Base-by-base conservation (phyloP, 108 stramenopile species). In the Nitzschia inconspicua region DNA sequence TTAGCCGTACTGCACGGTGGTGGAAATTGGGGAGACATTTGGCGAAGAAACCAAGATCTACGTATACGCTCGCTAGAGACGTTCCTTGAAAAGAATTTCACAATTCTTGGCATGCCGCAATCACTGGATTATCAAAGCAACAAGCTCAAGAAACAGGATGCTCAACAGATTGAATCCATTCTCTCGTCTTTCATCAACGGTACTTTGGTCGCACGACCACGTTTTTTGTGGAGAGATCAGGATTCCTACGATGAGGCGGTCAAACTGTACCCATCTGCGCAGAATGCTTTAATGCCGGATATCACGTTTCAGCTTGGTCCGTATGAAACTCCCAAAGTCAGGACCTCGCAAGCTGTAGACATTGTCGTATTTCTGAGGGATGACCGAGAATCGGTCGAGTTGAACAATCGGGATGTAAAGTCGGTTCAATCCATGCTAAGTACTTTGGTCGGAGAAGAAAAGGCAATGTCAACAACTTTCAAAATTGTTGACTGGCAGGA, bases 301-400 rank as follows among this genome's bases (percentile, higher is more conserved):
- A 75, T 75, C 62, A 61, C 73, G 20, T 75, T 75, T 57, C 73
- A 75, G 27, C 27, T 75, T 11, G 73, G 73, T 43, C 66, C 66
- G 22, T 75, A 50, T 51, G 19, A 24, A 14, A 34, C 50, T 29
- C 22, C 35, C 16, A 34, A 24, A 22, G n/a, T n/a, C n/a, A n/a
- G n/a, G n/a, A n/a, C n/a, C n/a, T n/a, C n/a, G n/a, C 5, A 28
- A 44, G 32, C 41, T 4, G 57, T 63, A 3, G 73, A 75, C 30
- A 43, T 75, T 30, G 16, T 75, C 35, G 40, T 75, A 16, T 64
- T 75, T 18, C 42, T 75, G 29, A 53, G 73, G 20, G 34, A 47
- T 16, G 73, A 75, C 43, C 32, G 51, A 13, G 73, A 75, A 35
- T 68, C 67, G 39, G 50, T 37, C 25, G 34, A 49, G 0, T 16